Evolutionary conservation across 495 filamentous ascomycete genomes (phyloP), one percentile per base, ranked within the genome.

Genomic region (Neurospora sublineolata): DNA sequence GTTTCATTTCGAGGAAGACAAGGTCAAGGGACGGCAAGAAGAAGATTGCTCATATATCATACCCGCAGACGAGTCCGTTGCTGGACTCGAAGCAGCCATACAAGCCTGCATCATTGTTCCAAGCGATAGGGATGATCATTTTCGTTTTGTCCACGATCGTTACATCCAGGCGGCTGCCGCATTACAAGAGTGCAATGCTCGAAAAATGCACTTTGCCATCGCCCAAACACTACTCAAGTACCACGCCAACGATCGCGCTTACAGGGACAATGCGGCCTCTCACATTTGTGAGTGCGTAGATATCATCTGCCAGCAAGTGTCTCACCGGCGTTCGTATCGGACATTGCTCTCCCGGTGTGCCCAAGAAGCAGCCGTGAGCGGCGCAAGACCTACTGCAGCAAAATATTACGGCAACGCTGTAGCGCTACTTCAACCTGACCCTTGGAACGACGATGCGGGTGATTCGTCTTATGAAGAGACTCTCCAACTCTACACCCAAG

Each of bases 381-480:
- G 94, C 36, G 93, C 93, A 20, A 85, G 91, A 58, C 88, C 90
- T 6, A 92, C 91, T 8, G 93, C 92, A 3, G 85, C 92, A 38
- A 91, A 88, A 80, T 96, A 93, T 77, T 94, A 90, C 80, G 85
- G 87, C 39, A 86, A 87, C 74, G 92, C 91, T 72, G 86, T 96
- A 68, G 84, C 83, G n/a, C 84, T 97, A 37, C 86, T 97, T 33
- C 93, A 95, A 77, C 82, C 89, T 20, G 80, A 92, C 70, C 90
- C 91, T 2, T 97, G 94, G 94, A 84, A 87, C 71, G 91, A 92
- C 36, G 83, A 82, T 11, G 76, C 79, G 33, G 82, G 85, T n/a
- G 94, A 97, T 77, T 89, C 92, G 1, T 89, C 88, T 70, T 96
- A 96, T 74, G 88, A 93, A n/a, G 93, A 97, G 79, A 95, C 92